phyloP scores from a whole-genome alignment of 2,329 filamentous ascomycete genomes.

The Pyricularia sp. region DNA sequence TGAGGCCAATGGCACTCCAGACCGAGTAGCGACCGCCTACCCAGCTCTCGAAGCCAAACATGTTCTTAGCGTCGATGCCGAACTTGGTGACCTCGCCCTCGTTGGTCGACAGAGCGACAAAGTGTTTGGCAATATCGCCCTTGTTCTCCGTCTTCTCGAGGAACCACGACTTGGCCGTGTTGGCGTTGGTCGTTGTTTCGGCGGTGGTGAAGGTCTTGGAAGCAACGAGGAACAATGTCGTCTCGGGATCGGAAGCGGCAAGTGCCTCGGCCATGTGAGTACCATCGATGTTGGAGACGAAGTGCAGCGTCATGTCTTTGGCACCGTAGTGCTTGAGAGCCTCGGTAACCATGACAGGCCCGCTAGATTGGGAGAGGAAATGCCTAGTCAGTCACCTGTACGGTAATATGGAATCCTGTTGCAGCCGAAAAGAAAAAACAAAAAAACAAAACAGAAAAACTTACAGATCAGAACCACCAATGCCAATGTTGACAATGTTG shows the following conservation, averaged over 20 bases:
- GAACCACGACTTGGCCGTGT: constrained; percentile 96
- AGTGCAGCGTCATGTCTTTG: constrained; percentile 81
- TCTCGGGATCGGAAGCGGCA: constrained; percentile 82
- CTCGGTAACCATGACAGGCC: constrained; percentile 98
- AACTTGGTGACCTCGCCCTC: constrained; percentile 94
- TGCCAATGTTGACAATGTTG: constrained; percentile 94
- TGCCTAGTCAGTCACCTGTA: background rate
- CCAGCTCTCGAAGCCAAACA: constrained; percentile 99
- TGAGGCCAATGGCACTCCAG: constrained; percentile 96
- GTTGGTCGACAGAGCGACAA: constrained; percentile 96
- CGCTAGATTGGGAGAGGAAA: constrained; percentile 39
- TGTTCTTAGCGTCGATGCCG: constrained; percentile 97
- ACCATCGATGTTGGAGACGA: constrained; percentile 98
- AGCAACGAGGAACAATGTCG: constrained; percentile 95
- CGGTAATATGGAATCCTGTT: background rate
- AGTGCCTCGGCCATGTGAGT: constrained; percentile 96
- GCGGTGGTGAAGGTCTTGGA: constrained; percentile 99
- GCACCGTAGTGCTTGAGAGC: constrained; percentile 92
- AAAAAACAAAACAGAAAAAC: too few relatives aligned
- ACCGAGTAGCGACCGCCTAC: constrained; percentile 97
- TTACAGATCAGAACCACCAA: constrained; percentile 96
- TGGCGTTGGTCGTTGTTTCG: constrained; percentile 94
- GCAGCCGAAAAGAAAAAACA: background rate
- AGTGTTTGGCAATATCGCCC: constrained; percentile 94
- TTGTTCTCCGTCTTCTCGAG: constrained; percentile 67